A percentile compares a stretch with the other conserved stretches of the same genome.
Evolutionary conservation across 176 grass and related monocot species (phyloP).

Genomic region (Oryza rufipogon): DNA sequence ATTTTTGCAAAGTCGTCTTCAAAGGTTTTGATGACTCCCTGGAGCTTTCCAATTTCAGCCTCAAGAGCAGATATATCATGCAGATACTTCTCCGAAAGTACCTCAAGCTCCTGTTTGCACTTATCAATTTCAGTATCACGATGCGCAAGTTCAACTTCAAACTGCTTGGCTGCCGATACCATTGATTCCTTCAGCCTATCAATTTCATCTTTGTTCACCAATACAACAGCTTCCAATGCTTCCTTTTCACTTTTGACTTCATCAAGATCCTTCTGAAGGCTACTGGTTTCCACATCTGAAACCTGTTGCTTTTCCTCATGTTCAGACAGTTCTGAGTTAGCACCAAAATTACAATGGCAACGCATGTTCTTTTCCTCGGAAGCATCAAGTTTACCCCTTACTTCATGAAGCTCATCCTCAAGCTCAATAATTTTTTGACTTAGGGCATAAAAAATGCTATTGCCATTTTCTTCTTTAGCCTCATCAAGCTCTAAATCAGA

Average conservation of each 20-base stretch:
- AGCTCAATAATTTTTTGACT: slow-evolving; percentile 75
- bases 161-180: slow-evolving; percentile 52
- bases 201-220: slow-evolving; percentile 58
- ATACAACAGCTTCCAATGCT: slow-evolving; percentile 51
- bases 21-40: slow-evolving; percentile 28
- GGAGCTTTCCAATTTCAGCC: slow-evolving; percentile 49
- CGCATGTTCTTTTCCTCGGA: slow-evolving; percentile 56
- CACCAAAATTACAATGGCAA: slow-evolving; percentile 29
- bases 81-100: slow-evolving; percentile 50
- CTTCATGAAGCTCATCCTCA: slow-evolving; percentile 70
- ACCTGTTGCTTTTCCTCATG: slow-evolving; percentile 41
- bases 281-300: slow-evolving; percentile 42
- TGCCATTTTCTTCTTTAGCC: slow-evolving; percentile 53
- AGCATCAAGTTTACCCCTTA: slow-evolving; percentile 53
- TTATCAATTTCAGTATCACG: slow-evolving; percentile 60
- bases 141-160: slow-evolving; percentile 56
- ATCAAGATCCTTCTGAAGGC: slow-evolving; percentile 53
- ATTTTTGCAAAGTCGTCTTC: slow-evolving; percentile 48
- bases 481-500: slow-evolving; percentile 75
- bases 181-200: slow-evolving; percentile 66
- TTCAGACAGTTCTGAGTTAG: slow-evolving; percentile 35
- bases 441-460: slow-evolving; percentile 59
- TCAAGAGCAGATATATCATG: slow-evolving; percentile 70
- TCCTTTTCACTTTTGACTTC: slow-evolving; percentile 43
- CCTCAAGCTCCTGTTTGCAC: slow-evolving; percentile 55